Base-by-base conservation (phyloP, 2,329 filamentous ascomycete species). In the Teratosphaeria zuluensis region DNA sequence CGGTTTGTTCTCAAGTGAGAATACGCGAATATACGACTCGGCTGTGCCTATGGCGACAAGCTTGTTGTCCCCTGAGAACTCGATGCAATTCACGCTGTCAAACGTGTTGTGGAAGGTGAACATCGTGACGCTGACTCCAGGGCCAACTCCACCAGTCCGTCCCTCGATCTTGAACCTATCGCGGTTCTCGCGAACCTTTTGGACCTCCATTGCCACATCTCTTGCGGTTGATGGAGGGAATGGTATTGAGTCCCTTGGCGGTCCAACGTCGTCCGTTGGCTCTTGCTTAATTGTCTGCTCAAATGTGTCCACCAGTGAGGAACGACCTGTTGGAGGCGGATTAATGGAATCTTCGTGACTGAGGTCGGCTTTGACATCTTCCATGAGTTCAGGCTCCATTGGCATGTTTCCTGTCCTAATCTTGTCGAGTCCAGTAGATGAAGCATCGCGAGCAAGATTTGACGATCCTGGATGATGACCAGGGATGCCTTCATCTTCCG, bases 61-160 rank as follows among this genome's bases (percentile, higher is more conserved):
- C 64, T 86, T 82, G 62, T 90, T 87, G 70, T 99, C 94, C 57
- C 92, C 89, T 0, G 92, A 96, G 70, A 99, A 96, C 68, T 97
- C 92, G 71, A 97, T 84, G 70, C 89, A 95, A n/a, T 90, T 91
- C 60, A 96, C 83, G 58, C 89, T 88, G 73, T 95, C 91, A 63
- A 91, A 86, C 0, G 90, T 95, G 73, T 99, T 99, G 78, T 99
- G 94, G 70, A 97, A 96, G 0, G 94, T 99, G 72, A 95, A 96
- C 89, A 97, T 97, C 78, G 90, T 94, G 28, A 95, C 87, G 68
- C 91, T 95, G 60, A 96, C 81, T 30, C 86, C 86, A 57, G 90
- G 84, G 14, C 92, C 90, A 55, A 92, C 82, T 8, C 92, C 92
- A 16, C 90, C 89, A 12, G 89, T 92, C 35, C 88, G 21, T 5